Evolutionary conservation across 2,329 filamentous ascomycete genomes (phyloP).

Genomic region (Fusarium sp.): DNA sequence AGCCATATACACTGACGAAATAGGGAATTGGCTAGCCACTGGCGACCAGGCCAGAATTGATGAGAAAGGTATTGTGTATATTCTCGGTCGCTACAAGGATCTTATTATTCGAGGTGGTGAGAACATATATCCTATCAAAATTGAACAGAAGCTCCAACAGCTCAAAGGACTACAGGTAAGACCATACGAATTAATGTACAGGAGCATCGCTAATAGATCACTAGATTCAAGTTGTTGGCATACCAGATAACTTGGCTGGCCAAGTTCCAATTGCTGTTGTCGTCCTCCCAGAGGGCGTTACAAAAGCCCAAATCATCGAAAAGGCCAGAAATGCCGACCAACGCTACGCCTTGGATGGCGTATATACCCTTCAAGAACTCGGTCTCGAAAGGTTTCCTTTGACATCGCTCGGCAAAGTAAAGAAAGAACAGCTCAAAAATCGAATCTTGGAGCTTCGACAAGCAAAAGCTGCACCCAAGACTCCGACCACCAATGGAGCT

Average conservation of each 20-base stretch:
- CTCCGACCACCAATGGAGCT: not conserved
- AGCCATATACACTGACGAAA: slow-evolving; percentile 53
- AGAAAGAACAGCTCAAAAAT: slow-evolving; percentile 54
- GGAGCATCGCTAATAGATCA: slow-evolving; percentile 10
- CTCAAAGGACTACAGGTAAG: slow-evolving; percentile 50
- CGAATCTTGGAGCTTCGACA: slow-evolving; percentile 38
- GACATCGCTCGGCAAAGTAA: slow-evolving; percentile 60
- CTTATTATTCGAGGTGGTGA: slow-evolving; percentile 60
- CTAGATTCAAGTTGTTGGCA: slow-evolving; percentile 57
- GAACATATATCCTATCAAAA: slow-evolving; percentile 56
- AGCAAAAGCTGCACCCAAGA: not conserved
- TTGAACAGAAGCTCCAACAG: slow-evolving; percentile 54
- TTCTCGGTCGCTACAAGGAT: slow-evolving; percentile 60
- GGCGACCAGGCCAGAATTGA: slow-evolving; percentile 58
- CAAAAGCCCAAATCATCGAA: slow-evolving; percentile 51
- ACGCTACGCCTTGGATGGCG: slow-evolving; percentile 55
- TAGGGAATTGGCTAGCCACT: slow-evolving; percentile 54
- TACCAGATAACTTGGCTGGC: slow-evolving; percentile 59
- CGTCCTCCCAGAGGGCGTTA: slow-evolving; percentile 47
- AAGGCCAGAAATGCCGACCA: slow-evolving; percentile 51
- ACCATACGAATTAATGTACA: not conserved
- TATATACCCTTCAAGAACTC: slow-evolving; percentile 58
- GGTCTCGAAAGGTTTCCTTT: slow-evolving; percentile 54
- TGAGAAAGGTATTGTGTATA: slow-evolving; percentile 53
- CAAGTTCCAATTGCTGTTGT: slow-evolving; percentile 62